phyloP scores from a whole-genome alignment of 768 basidiomycete genomes.

The Fomitopsis pulvina region DNA sequence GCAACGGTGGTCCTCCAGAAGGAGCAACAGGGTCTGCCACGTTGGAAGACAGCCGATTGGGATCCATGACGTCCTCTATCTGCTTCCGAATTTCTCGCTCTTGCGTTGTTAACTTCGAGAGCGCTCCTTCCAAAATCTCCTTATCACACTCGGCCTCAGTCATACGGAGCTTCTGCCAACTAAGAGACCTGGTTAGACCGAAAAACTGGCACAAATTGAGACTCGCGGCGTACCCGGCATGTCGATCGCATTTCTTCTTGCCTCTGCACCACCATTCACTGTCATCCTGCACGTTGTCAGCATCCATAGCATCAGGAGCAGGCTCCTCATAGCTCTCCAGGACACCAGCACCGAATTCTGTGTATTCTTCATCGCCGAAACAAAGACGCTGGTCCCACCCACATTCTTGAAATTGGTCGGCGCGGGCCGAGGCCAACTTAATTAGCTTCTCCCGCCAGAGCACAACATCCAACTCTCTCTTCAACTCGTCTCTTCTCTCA shows the following conservation, averaged over 20 bases:
- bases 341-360: constrained; percentile 57
- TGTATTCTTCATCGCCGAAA: constrained; percentile 77
- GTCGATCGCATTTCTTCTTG: constrained; percentile 70
- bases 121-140: constrained; percentile 63
- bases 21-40: background rate
- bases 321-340: constrained; percentile 60
- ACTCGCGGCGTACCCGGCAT: constrained; percentile 51
- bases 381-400: constrained; percentile 88
- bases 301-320: constrained; percentile 29
- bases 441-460: constrained; percentile 65
- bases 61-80: constrained; percentile 61
- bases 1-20: constrained; percentile 11
- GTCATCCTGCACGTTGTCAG: constrained; percentile 25
- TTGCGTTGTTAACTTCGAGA: constrained; percentile 59
- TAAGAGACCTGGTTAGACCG: constrained; percentile 20
- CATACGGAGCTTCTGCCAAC: constrained; percentile 74
- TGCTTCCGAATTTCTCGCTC: constrained; percentile 75
- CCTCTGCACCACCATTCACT: constrained; percentile 78
- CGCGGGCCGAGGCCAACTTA: constrained; percentile 59
- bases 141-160: constrained; percentile 72
- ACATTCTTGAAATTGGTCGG: constrained; percentile 62
- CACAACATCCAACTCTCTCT: constrained; percentile 62
- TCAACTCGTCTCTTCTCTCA: constrained; percentile 54
- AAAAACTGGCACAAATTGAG: background rate
- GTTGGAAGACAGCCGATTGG: constrained; percentile 10